phyloP scores from a whole-genome alignment of 768 basidiomycete genomes.

The Panaeolus papilionaceus region DNA sequence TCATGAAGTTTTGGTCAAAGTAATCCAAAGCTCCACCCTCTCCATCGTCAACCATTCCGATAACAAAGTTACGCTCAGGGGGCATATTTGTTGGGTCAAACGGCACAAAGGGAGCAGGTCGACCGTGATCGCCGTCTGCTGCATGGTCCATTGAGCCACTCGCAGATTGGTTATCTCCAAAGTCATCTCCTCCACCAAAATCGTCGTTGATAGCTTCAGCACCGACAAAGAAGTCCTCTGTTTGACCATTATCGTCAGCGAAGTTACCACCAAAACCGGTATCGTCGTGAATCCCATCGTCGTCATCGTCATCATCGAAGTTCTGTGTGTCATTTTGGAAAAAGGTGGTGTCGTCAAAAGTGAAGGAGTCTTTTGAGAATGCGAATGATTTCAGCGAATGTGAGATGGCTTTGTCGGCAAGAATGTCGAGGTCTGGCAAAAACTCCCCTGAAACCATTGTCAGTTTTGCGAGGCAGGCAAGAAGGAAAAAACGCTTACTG shows the following conservation, averaged over 20 bases:
- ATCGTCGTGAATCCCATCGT: conserved; percentile 40
- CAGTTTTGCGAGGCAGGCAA: conserved; percentile 19
- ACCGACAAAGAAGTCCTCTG: conserved; percentile 41
- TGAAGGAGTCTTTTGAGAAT: conserved; percentile 72
- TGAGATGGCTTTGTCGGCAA: conserved; percentile 78
- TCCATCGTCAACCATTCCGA: conserved; percentile 79
- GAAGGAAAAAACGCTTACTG: conserved; percentile 44
- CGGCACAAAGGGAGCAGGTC: conserved; percentile 62
- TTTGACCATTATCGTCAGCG: conserved; percentile 26
- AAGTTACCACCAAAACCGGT: conserved; percentile 24
- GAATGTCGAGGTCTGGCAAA: conserved; percentile 67
- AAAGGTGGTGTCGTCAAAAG: conserved; percentile 67
- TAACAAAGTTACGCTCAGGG: conserved; percentile 79
- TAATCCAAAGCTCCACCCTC: conserved; percentile 79
- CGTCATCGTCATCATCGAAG: conserved; percentile 51
- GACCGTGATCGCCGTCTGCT: conserved; percentile 44
- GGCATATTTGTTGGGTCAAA: conserved; percentile 88
- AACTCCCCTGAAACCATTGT: conserved; percentile 58
- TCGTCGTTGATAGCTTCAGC: conserved; percentile 52
- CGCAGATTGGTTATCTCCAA: conserved; percentile 47
- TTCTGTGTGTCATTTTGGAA: conserved; percentile 60
- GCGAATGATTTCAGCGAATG: conserved; percentile 83
- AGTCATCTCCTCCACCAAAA: conserved; percentile 43
- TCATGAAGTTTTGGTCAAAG: conserved; percentile 85
- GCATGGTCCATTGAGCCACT: conserved; percentile 51